Evolutionary conservation across 2,329 filamentous ascomycete species (phyloP), one percentile per base, ranked within the genome.

Genomic region (Phyllosticta capitalensis): DNA sequence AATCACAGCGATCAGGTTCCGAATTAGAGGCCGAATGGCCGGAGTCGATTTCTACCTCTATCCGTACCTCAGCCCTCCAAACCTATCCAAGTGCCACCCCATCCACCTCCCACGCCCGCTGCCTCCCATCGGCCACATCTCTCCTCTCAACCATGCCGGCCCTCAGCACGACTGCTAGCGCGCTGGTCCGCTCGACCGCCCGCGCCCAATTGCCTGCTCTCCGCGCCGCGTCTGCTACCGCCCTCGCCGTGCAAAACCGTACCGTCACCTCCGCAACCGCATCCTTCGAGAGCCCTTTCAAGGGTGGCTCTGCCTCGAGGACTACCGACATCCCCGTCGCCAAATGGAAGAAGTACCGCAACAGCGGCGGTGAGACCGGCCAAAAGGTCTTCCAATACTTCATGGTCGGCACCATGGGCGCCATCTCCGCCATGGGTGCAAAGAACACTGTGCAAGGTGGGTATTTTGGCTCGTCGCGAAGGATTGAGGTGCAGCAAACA

Each of bases 391-490:
- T 96, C 76, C 86, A 87, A 71, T 99, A 99, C 84, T 97, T 99
- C 79, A 96, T 97, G 90, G 94, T 96, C 66, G 94, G 94, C 70
- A 87, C 90, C 60, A 88, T 99, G 83, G 94, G 94, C 73, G 88
- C 94, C 71, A 82, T 97, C 74, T 86, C 88, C 65, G 92, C 92
- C 61, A 88, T 94, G 67, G 92, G 92, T 72, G 94, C 92, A 74
- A 99, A 99, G 87, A 90, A 89, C 69, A 97, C 94, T 65, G 90
- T 99, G 67, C 90, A 96, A 83, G 92, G 94, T 99, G 84, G 74
- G 88, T 66, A 59, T 20, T 45, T 45, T 45, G 38, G 38, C 38
- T n/a, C 3, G 50, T 22, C 19, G 20, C 17, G 51, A 59, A 54
- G 20, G 26, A 59, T 49, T 52, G 62, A 53, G 61, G 58, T 60